Evolutionary conservation across 73 alveolate genomes (phyloP), one percentile per base, ranked within the genome.

Genomic region (Paramecium primaurelia): DNA sequence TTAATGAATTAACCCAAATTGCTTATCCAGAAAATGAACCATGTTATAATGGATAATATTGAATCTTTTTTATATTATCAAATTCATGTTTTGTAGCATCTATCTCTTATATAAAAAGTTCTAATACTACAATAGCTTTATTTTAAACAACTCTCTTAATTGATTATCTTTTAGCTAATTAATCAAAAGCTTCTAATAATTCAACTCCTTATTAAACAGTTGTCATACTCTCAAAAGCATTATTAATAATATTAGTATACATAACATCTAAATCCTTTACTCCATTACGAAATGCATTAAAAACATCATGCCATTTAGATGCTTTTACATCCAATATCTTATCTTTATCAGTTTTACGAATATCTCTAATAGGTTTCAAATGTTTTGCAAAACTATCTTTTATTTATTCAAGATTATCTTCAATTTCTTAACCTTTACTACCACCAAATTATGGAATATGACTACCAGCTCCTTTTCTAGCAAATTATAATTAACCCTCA

Each of bases 241-340:
- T 95, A 86, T 98, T 96, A 86, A 98, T 98, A 44, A 97, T 98
- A 96, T 98, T 96, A 68, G 97, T 89, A 93, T 96, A 97, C 98
- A 97, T 98, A 85, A 95, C 97, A 93, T 98, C 99, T 36, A 97
- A 94, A 93, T 93, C 97, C 95, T 97, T 97, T 59, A 97, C 96
- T 71, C 93, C 94, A 36, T 86, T 59, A 93, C 92, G 88, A 75
- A 94, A 94, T 25, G 86, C 40, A 34, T 99, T 97, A 92, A 97
- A 99, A 95, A 97, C 99, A 94, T 97, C 99, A 91, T 98, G 99
- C 99, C 99, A 99, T 90, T 97, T 98, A n/a, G 99, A 98, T 40
- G 97, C 99, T 92, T 99, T 99, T 6, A 99, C 99, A 77, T 99
- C 99, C 42, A 99, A 96, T 28, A 99, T 98, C 71, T 96, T 93